These are phyloP conservation scores for Exophiala calicioides DNA, from an alignment of 2,329 filamentous ascomycete genomes.

Conservation along the genomic window DNA sequence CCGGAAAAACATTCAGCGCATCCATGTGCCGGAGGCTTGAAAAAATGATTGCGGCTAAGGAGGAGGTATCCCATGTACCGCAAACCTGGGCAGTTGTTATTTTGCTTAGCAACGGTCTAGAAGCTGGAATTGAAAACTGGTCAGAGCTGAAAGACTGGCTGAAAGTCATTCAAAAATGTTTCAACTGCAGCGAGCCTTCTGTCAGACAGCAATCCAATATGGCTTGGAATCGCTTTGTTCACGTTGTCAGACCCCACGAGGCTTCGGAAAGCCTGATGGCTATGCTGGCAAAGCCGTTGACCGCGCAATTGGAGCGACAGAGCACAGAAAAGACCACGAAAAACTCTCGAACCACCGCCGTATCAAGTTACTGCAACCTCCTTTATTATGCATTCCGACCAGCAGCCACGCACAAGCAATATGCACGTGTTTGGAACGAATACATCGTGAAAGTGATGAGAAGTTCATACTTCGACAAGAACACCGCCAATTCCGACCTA, in stretches of 20 bases:
- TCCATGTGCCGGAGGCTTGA: constrained; percentile 68
- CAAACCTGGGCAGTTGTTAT: constrained; percentile 86
- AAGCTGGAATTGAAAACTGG: constrained; percentile 66
- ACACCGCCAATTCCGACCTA: constrained; percentile 55
- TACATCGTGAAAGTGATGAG: constrained; percentile 67
- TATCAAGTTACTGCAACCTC: constrained; percentile 76
- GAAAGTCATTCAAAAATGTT: constrained; percentile 74
- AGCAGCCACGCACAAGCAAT: constrained; percentile 61
- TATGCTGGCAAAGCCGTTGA: constrained; percentile 68
- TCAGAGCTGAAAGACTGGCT: constrained; percentile 74
- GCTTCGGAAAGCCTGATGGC: constrained; percentile 57
- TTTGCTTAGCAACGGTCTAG: constrained; percentile 68
- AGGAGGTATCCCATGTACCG: constrained; percentile 68
- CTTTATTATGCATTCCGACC: constrained; percentile 82
- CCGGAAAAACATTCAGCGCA: constrained; percentile 66
- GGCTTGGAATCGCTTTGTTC: constrained; percentile 85
- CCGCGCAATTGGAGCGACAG: constrained; percentile 68
- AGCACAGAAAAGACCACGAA: constrained; percentile 51
- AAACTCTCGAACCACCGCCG: constrained; percentile 54
- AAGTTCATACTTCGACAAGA: constrained; percentile 54
- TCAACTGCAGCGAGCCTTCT: constrained; percentile 73
- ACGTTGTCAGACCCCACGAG: constrained; percentile 66
- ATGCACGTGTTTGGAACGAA: constrained; percentile 77
- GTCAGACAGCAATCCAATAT: constrained; percentile 76
- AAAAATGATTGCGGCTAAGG: constrained; percentile 63